Evolutionary conservation across 805 yeast species (phyloP).

Genomic region (Kregervanrija pseudodelftensis): DNA sequence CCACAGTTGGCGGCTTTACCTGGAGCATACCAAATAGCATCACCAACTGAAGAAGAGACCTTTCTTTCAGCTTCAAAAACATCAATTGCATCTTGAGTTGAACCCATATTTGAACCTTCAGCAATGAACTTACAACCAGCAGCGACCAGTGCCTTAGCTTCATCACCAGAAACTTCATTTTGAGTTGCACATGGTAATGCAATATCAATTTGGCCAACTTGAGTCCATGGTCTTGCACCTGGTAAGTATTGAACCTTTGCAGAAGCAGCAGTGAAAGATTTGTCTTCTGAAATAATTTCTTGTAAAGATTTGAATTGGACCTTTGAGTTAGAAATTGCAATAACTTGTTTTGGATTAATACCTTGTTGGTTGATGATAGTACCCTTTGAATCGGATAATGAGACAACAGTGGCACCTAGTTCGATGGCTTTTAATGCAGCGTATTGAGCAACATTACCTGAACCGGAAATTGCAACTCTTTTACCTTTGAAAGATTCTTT

Average conservation of each 20-base stretch:
- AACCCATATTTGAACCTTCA: constrained; percentile 99
- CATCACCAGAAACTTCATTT: constrained; percentile 95
- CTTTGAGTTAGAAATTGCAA: constrained; percentile 70
- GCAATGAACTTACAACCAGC: constrained; percentile 92
- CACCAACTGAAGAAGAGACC: constrained; percentile 30
- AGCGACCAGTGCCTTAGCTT: constrained; percentile 89
- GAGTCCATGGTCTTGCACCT: constrained; percentile 95
- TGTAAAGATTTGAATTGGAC: constrained; percentile 69
- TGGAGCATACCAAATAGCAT: constrained; percentile 94
- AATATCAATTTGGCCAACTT: constrained; percentile 86
- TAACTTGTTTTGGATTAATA: constrained; percentile 76
- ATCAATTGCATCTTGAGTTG: constrained; percentile 93
- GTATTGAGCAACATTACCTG: constrained; percentile 98
- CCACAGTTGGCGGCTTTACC: constrained; percentile 99
- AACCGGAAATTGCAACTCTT: constrained; percentile 94
- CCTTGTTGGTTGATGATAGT: constrained; percentile 72
- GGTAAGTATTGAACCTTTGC: constrained; percentile 70
- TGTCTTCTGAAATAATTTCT: constrained; percentile 51
- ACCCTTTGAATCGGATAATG: constrained; percentile 94
- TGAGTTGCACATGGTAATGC: constrained; percentile 98
- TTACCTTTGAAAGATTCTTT: constrained; percentile 87
- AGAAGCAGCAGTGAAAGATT: constrained; percentile 41
- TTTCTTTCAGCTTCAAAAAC: constrained; percentile 82
- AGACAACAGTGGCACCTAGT: constrained; percentile 91
- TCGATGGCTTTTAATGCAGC: constrained; percentile 97